Base-by-base conservation (phyloP, 2,329 filamentous ascomycete species). In the Alternaria conjuncta region DNA sequence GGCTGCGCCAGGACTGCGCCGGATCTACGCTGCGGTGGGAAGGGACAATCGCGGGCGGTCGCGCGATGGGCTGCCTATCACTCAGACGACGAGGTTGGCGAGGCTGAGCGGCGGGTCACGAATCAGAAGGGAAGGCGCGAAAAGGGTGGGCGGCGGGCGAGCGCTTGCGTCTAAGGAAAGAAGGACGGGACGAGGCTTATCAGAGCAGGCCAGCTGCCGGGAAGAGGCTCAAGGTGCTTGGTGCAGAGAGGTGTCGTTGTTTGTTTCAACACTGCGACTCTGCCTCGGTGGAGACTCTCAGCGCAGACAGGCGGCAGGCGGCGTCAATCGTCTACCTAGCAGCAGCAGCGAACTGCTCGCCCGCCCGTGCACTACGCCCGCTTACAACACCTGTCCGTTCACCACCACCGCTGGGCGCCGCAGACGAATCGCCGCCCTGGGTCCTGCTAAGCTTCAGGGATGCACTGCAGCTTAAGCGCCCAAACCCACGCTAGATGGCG, bases 1-100 rank as follows among this genome's bases (percentile, higher is more conserved):
- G 36, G 57, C 64, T 68, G 72, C 69, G 72, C 71, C 75, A 71
- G 67, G 57, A 26, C 66, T 72, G 71, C 67, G 71, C 66, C 64
- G 73, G 56, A 44, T 47, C 23, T 50, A 23, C 56, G 47, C 55
- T 57, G 47, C 46, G 15, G 60, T 47, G n/a, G 28, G 53, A 30
- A 11, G 9, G 28, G 15, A 15, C 55, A 23, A 36, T n/a, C 26
- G 41, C 32, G 55, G 6, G 21, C 18, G 25, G 46, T 43, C 57
- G 20, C 25, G 18, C 28, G 30, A 51, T 45, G 47, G 57, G 57
- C 57, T 54, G 57, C 47, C 65, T 61, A 55, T 55, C 44, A 60
- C 43, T 61, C 57, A 55, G 50, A 56, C 30, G 53, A 51, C 43
- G 57, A 44, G 49, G 53, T 62, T 30, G 43, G 58, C 66, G 69